Evolutionary conservation across 768 basidiomycete species (phyloP), one percentile per base, ranked within the genome.

Genomic region (Infundibulicybe gibba): DNA sequence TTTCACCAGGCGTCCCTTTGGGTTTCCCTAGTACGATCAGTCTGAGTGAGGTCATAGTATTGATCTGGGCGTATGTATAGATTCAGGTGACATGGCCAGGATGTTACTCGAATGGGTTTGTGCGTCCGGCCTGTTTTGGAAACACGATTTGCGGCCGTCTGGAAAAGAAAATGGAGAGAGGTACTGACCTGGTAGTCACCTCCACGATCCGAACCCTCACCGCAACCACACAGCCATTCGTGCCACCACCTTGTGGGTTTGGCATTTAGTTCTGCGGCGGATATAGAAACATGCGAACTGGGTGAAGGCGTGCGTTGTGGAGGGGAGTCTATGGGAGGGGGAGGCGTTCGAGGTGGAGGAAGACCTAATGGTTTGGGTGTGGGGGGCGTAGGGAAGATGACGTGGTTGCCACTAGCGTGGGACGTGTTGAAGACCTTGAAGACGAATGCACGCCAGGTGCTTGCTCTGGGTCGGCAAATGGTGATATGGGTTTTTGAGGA

Each of bases 201-300:
- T 38, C 81, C 85, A 13, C 86, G 73, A 61, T 87, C 83, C 2
- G 78, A 68, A n/a, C 84, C 83, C 59, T 89, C 87, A 14, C 80
- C 71, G 53, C 87, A 88, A 11, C 88, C 88, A 61, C 88, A 90
- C 50, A 90, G 61, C 87, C 87, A 89, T 30, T 90, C 88, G 59
- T 88, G 87, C 88, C 88, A 90, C 88, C 88, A 90, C 50, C 77
- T 67, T 3, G 72, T 69, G 42, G 72, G 67, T 37, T 64, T 66
- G 20, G 52, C 58, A 32, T 63, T 66, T 8, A 67, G 66, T 5
- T 61, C 58, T n/a, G 63, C 54, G 15, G 50, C 54, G 4, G 52
- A 48, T 15, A 61, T 48, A 32, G 54, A 45, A 9, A 48, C 53
- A 3, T 58, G 49, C 13, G 58, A 19, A 11, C 54, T 54, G n/a